Base-by-base conservation (phyloP, 352 stramenopile genomes). In the Globisporangium middletonii region DNA sequence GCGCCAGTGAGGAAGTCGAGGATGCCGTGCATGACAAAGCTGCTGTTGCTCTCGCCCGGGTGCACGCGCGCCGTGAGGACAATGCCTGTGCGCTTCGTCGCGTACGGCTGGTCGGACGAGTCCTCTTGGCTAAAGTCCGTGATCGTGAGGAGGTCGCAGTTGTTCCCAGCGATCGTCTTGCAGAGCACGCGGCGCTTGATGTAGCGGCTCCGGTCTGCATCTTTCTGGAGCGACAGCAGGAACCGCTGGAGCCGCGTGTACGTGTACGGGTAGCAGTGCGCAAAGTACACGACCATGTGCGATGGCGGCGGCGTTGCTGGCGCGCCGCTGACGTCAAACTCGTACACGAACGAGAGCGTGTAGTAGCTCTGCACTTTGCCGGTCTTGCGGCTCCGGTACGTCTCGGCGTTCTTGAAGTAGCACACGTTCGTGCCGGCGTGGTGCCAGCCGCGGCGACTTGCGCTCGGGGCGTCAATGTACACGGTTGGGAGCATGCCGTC, bases 21-120 rank as follows among this genome's bases (percentile, higher is more conserved):
- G 38, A 97, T 75, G 15, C 91, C 91, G 47, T 97, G 77, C 76
- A 97, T 95, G 35, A 97, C 62, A 50, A 87, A 97, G 60, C 79
- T 95, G 44, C 78, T 85, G 60, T 95, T 95, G 65, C 81, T 91
- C 61, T 97, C 90, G 7, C 88, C 88, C 13, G 90, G 89, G 55
- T 97, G 90, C 26, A 97, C 86, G 16, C 89, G 71, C 23, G 82
- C 89, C 1, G 81, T 89, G 45, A 97, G 62, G n/a, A 96, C 71
- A 19, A 96, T 71, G 8, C 71, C 83, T 6, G 73, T 72, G 19
- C 86, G 82, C 16, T 63, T 42, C 16, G 50, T 55, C n/a, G 27
- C 5, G 38, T 57, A 28, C 19, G 45, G 38, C 52, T 68, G 4
- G 57, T 71, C 47, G 26, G 37, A 13, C n/a, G 83, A 69, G 57